Conservation (phyloP, 2,329 filamentous ascomycete genomes). For the Calycina herbarum region DNA sequence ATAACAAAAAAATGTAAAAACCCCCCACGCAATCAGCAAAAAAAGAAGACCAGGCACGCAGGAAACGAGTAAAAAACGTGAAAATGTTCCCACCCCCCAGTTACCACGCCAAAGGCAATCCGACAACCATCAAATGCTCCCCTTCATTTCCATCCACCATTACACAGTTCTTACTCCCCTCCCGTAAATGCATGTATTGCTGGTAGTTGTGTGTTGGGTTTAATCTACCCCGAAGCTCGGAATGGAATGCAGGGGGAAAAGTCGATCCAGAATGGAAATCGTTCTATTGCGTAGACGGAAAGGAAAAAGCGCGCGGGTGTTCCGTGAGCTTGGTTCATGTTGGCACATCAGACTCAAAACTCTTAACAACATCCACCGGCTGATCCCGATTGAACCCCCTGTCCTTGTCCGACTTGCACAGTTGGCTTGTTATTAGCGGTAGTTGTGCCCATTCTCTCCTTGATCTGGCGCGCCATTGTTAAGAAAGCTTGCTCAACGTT, state of each 20-base stretch:
- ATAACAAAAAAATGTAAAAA: slow-evolving; percentile 1
- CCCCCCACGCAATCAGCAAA: background rate
- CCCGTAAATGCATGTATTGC: slow-evolving; percentile 3
- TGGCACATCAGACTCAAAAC: background rate
- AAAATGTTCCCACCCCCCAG: background rate
- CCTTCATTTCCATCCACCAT: background rate
- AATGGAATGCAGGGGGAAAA: background rate
- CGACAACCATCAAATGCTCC: slow-evolving; percentile 3
- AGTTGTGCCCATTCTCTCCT: slow-evolving; percentile 98
- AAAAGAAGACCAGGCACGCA: background rate
- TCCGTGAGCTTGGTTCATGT: background rate
- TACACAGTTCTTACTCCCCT: background rate
- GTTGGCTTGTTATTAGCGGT: slow-evolving; percentile 96
- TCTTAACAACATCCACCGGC: slow-evolving; percentile 88
- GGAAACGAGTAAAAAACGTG: background rate
- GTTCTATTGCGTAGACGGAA: background rate
- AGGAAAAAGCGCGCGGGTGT: background rate
- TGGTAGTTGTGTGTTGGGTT: background rate
- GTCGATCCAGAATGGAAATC: slow-evolving; percentile 2
- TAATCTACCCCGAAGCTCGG: background rate
- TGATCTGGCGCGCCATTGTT: slow-evolving; percentile 99
- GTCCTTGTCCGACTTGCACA: slow-evolving; percentile 91
- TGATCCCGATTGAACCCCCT: slow-evolving; percentile 86
- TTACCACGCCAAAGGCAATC: slow-evolving; percentile 5
- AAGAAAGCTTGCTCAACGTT: slow-evolving; percentile 99